phyloP scores from a whole-genome alignment of 345 rosid genomes.

The Crucihimalaya himalaica region DNA sequence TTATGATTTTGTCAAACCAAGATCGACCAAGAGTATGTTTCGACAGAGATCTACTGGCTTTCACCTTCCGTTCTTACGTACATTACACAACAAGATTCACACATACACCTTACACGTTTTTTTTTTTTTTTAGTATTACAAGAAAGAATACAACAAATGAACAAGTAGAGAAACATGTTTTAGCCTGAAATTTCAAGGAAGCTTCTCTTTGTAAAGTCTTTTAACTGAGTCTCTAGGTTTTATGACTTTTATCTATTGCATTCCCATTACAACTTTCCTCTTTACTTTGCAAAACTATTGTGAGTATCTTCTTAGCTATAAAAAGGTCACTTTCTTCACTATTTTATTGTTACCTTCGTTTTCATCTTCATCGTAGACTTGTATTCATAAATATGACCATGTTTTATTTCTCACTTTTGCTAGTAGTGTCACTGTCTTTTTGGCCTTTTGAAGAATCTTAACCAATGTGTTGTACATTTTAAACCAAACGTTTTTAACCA shows the following conservation, averaged over 20 bases:
- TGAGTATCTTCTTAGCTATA: neutral
- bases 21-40: neutral
- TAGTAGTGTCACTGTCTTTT: neutral
- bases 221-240: neutral
- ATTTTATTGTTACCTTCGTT: neutral
- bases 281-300: neutral
- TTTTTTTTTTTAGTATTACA: neutral
- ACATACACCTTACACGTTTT: neutral
- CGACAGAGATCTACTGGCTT: neutral
- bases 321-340: neutral
- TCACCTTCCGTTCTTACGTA: neutral
- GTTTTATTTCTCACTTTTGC: neutral
- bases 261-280: neutral
- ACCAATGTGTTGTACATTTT: neutral
- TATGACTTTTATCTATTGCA: neutral
- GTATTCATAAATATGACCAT: neutral
- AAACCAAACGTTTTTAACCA: neutral
- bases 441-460: neutral
- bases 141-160: too few relatives aligned
- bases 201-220: too few relatives aligned
- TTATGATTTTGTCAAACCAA: neutral
- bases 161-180: neutral
- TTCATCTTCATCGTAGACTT: neutral
- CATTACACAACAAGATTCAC: neutral
- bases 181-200: too few relatives aligned